Evolutionary conservation across 176 grass and related monocot species (phyloP), one percentile per base, ranked within the genome.

Genomic region (Chrysopogon serrulatus): DNA sequence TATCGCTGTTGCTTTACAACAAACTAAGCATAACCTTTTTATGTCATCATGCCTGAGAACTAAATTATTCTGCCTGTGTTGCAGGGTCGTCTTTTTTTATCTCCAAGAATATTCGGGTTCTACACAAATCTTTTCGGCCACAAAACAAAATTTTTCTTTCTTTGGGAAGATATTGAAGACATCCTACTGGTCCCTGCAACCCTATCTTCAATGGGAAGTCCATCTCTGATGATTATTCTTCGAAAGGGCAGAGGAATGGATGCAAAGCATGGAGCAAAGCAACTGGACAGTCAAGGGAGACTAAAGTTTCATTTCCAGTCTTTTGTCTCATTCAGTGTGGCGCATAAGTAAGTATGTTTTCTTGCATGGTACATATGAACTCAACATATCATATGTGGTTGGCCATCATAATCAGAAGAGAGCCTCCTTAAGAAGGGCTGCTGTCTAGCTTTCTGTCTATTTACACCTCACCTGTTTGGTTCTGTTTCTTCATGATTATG

Each of bases 101-200:
- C 96, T 79, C 96, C 96, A 77, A 92, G 96, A 90, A 98, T 98
- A 87, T 87, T 95, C 80, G 96, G 96, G 34, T 98, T 98, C 64
- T 92, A 98, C 64, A 88, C 96, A 0, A 98, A 92, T 82, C 73
- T 98, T 34, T 98, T 98, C 65, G 96, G 96, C 14, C 96, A 92
- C 78, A 98, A 95, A 90, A 98, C 96, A 60, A 98, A 95, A 66
- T 98, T 98, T 82, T 98, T 98, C 89, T 94, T 95, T 82, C 93
- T 98, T 82, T 98, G 96, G 96, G 93, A 98, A 81, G 96, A 98
- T 90, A 98, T 98, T 90, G 96, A 98, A 61, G 91, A 98, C 27
- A 88, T 98, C 18, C 76, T 92, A 76, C 77, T 98, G 35, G 39
- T 86, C 45, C 82, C 93, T 43, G 77, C 96, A 80, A 90, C 89